Conservation (phyloP, 768 basidiomycete species). For the Saitozyma podzolica region DNA sequence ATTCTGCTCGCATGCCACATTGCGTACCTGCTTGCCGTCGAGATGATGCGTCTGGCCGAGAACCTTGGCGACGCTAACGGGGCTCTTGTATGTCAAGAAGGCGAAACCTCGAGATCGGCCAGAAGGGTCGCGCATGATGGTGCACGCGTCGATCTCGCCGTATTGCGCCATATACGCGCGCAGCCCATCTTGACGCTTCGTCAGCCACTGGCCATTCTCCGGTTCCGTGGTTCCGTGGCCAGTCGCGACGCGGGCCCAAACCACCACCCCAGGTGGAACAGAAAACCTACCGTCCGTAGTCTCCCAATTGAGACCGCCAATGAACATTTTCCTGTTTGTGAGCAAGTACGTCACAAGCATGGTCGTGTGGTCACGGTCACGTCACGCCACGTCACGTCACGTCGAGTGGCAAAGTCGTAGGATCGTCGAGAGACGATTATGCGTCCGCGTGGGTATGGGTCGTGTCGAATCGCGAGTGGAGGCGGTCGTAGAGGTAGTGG, state of each 20-base stretch:
- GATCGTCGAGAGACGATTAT: no score
- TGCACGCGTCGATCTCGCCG: conserved; percentile 94
- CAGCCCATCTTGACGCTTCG: conserved; percentile 55
- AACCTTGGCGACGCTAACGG: conserved; percentile 88
- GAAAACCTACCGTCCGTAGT: conserved; percentile 86
- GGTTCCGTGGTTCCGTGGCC: not conserved
- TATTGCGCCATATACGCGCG: conserved; percentile 88
- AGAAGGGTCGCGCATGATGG: conserved; percentile 95
- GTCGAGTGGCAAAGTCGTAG: no score
- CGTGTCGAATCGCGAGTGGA: no score
- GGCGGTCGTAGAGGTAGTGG: no score
- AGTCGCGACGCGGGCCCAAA: no score
- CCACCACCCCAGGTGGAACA: not conserved
- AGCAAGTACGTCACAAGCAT: not conserved
- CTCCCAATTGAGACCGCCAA: conserved; percentile 99
- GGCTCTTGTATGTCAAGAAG: conserved; percentile 92
- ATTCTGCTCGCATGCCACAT: no score
- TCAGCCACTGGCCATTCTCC: conserved; percentile 1
- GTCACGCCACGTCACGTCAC: no score
- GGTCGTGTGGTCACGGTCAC: no score
- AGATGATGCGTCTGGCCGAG: conserved; percentile 93
- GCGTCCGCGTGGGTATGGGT: no score
- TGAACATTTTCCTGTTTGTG: conserved; percentile 91
- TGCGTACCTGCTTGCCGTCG: conserved; percentile 95
- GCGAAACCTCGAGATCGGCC: conserved; percentile 96